Evolutionary conservation across 2,329 filamentous ascomycete species (phyloP).

Genomic region (Fusarium chlamydosporum): DNA sequence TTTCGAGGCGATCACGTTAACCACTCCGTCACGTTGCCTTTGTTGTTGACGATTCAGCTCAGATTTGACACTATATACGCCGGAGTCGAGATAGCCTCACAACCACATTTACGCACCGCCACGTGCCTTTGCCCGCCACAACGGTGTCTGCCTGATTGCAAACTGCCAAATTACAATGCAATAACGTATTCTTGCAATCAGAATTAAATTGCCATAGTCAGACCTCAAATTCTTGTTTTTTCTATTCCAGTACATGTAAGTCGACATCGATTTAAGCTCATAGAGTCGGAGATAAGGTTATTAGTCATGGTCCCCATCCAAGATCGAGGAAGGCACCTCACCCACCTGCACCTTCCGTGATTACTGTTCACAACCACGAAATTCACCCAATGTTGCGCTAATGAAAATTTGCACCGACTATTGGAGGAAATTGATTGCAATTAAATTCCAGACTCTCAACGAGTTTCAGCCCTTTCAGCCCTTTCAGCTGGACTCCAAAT

Average conservation of each 20-base stretch:
- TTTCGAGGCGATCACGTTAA: conserved; percentile 25
- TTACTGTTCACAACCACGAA: background rate
- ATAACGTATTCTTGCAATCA: too few species aligned
- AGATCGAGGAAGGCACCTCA: background rate
- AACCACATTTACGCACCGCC: too few species aligned
- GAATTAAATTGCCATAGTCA: too few species aligned
- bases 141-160: too few species aligned
- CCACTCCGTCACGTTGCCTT: conserved; percentile 29
- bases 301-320: background rate
- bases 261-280: background rate
- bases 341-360: background rate
- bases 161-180: too few species aligned
- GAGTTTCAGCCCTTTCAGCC: conserved; percentile 19
- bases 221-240: too few species aligned
- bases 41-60: too few species aligned
- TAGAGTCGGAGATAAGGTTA: conserved; percentile 9
- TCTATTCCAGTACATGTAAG: fast-evolving
- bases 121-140: too few species aligned
- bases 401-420: background rate
- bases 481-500: conserved; percentile 19
- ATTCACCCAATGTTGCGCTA: background rate
- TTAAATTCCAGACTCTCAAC: conserved; percentile 14
- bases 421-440: background rate
- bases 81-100: too few species aligned
- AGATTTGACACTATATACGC: too few species aligned